phyloP scores from a whole-genome alignment of 169 alveolate species.

The Plasmodium falciparum region DNA sequence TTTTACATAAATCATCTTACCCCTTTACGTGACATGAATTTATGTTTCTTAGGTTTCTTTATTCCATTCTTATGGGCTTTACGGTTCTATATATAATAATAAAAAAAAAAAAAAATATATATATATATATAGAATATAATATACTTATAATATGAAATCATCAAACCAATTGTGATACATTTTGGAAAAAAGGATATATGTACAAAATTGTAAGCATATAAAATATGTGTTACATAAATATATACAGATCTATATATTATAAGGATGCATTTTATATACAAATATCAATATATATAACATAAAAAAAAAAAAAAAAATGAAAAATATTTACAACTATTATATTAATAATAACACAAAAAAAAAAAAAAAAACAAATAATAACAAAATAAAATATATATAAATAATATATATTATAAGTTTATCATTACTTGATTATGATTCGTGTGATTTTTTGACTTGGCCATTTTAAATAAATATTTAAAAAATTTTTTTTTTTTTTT shows the following conservation, averaged over 20 bases:
- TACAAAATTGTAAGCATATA: no score
- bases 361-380: not conserved
- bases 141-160: no score
- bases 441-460: slow-evolving; percentile 90
- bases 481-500: not conserved
- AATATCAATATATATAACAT: not conserved
- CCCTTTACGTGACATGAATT: slow-evolving; percentile 87
- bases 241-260: no score
- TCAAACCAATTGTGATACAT: no score
- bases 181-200: no score
- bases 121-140: no score
- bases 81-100: slow-evolving; percentile 80
- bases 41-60: slow-evolving; percentile 81
- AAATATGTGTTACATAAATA: no score
- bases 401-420: not conserved
- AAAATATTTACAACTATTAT: not conserved
- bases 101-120: not conserved
- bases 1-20: slow-evolving; percentile 66
- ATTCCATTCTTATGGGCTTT: slow-evolving; percentile 90
- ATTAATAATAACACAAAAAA: not conserved
- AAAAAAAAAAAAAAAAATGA: not conserved
- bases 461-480: slow-evolving; percentile 76
- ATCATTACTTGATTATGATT: slow-evolving; percentile 88
- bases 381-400: not conserved
- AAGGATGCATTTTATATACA: not conserved